phyloP scores from a whole-genome alignment of 2,329 filamentous ascomycete genomes.

The Pyrenophora teres region DNA sequence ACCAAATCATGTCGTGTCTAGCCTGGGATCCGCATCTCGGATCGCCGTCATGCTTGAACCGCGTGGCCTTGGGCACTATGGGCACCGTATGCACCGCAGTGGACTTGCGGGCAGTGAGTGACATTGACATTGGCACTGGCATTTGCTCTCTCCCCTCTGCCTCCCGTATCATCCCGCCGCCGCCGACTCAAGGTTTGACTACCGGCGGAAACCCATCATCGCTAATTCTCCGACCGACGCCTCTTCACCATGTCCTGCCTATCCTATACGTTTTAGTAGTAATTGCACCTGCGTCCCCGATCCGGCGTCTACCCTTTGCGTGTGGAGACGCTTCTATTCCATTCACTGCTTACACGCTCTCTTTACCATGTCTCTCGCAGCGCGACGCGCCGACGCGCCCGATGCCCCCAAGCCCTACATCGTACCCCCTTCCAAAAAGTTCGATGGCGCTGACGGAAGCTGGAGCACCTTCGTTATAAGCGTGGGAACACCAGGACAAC shows the following conservation, averaged over 20 bases:
- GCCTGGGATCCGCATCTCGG: constrained; percentile 13
- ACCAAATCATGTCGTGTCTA: constrained; percentile 5
- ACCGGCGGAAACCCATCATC: no score
- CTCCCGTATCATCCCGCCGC: no score
- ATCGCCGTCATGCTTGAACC: not conserved
- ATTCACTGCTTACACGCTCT: constrained; percentile 6
- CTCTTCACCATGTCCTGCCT: constrained; percentile 1
- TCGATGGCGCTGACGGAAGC: constrained; percentile 49
- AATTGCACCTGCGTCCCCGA: not conserved
- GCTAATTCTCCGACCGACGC: not conserved
- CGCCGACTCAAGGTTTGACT: no score
- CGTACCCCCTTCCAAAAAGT: constrained; percentile 40
- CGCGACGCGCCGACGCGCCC: constrained; percentile 21
- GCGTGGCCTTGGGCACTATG: not conserved
- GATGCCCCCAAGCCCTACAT: constrained; percentile 33
- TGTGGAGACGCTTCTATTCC: not conserved
- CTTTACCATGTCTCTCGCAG: constrained; percentile 28
- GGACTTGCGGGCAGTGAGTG: not conserved
- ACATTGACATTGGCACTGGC: not conserved
- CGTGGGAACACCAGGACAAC: constrained; percentile 48
- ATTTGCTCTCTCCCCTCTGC: no score
- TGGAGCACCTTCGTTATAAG: constrained; percentile 51
- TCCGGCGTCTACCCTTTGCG: not conserved
- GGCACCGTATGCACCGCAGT: not conserved
- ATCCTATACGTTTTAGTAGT: not conserved